Evolutionary conservation across 2,329 filamentous ascomycete genomes (phyloP), one percentile per base, ranked within the genome.

Genomic region (Fusarium armeniacum): DNA sequence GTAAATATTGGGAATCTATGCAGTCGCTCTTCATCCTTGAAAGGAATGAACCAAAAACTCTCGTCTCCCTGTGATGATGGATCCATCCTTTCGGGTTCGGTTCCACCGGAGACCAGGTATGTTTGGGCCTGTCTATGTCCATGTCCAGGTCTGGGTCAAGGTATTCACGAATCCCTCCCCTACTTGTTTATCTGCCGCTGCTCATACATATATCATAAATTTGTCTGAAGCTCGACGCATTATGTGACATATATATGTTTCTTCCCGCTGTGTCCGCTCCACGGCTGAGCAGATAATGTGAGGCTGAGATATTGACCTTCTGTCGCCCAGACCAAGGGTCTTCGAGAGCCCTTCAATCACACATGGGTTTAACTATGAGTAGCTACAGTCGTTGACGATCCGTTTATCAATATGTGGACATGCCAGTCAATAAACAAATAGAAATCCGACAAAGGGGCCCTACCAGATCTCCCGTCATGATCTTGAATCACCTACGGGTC

Each of bases 21-120:
- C 35, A 52, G 40, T 47, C 41, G 30, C 35, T 53, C 22, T 50
- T 24, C 20, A 46, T 36, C 62, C 50, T 58, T 43, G 67, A 38
- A 30, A 62, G 57, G 52, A 67, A 70, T 69, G 62, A 55, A 56
- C 33, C 28, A 40, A 45, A 56, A 22, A 24, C 36, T 26, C 32
- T 43, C 50, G 13, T 40, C 45, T 64, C 50, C 50, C 67, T 64
- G 67, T 62, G 36, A 15, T 44, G 33, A 55, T 41, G 47, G 61
- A 36, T 46, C 40, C 59, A 62, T 63, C 36, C 50, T 49, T 35
- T 70, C 62, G 28, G 47, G 47, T 40, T 67, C 49, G 35, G 53
- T 55, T 52, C 65, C 51, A 56, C 52, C 41, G 12, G 44, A 22
- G 41, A 54, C 33, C 44, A 28, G 41, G 41, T 28, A 44, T 53